A percentile compares a stretch with the other conserved stretches of the same genome.
Evolutionary conservation across 805 yeast species (phyloP).

Genomic region (Myxozyma nipponensis): DNA sequence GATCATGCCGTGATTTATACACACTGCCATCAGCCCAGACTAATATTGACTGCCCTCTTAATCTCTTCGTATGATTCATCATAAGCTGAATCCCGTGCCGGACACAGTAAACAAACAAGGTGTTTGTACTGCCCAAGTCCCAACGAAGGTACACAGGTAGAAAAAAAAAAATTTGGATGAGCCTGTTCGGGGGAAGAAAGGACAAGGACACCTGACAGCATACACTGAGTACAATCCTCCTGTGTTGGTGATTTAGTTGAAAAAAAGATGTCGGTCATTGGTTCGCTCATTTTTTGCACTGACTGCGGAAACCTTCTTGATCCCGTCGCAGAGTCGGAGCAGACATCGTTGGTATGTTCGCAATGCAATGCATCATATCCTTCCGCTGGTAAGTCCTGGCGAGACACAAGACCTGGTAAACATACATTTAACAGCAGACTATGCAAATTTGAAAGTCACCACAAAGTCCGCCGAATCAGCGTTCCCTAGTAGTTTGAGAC

Average conservation of each 20-base stretch:
- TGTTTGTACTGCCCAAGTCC: no score
- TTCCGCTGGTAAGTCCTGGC: slow-evolving; percentile 37
- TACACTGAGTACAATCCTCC: no score
- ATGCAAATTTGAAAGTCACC: slow-evolving; percentile 75
- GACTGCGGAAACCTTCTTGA: slow-evolving; percentile 90
- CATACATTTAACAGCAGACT: slow-evolving; percentile 40
- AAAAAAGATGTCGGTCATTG: slow-evolving; percentile 74
- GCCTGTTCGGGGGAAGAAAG: no score
- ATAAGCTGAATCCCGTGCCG: no score
- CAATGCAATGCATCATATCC: slow-evolving; percentile 47
- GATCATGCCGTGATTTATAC: no score
- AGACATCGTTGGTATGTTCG: slow-evolving; percentile 51
- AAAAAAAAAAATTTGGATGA: slow-evolving; percentile 1
- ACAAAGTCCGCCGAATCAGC: slow-evolving; percentile 90
- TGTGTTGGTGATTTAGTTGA: no score
- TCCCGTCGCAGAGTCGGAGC: slow-evolving; percentile 48
- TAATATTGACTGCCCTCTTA: no score
- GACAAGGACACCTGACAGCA: no score
- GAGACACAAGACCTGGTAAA: background rate
- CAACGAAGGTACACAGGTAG: background rate
- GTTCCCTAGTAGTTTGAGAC: slow-evolving; percentile 78
- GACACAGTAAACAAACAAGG: no score
- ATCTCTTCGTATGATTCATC: no score
- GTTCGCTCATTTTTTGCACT: slow-evolving; percentile 88
- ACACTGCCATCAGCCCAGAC: no score